Base-by-base conservation (phyloP, 2,329 filamentous ascomycete species). In the Raffaelea albimanens region DNA sequence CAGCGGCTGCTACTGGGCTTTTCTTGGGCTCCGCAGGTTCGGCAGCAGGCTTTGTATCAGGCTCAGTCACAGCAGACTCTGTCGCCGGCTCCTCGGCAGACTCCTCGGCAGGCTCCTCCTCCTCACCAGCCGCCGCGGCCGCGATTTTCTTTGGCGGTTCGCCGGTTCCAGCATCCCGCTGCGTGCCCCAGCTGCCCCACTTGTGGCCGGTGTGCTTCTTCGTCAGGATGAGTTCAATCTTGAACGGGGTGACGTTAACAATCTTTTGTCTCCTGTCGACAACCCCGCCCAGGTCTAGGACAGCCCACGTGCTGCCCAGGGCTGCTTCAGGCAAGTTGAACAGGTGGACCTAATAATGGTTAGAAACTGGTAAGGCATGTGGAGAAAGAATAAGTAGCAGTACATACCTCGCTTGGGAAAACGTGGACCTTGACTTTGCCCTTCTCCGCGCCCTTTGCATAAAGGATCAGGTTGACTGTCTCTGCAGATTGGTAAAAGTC, bases 401-500 rank as follows among this genome's bases (percentile, higher is more conserved):
- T 5, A 41, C 51, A 13, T 46, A 59, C 56, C 50, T 55, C 29
- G 0, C 44, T 49, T 19, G 53, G 40, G 20, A 25, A 14, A 5
- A 51, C 36, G n/a, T 40, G 21, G 8, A 52, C 36, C 7, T 25
- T 3, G 2, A 54, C 45, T 14, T 44, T 22, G 1, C 58, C 54
- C 47, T 60, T 63, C 44, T 60, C 58, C 2, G 55, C 53, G 16
- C 66, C 65, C 52, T 70, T 71, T 34, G 63, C 57, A 48, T 70
- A 70, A 4, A 70, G 51, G 14, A 63, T 60, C 14, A 67, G 53
- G 3, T 62, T 67, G 34, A 70, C 53, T 1, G 52, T 59, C 11
- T 56, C 55, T n/a, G 61, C 56, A 2, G 58, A 63, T 57, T 71
- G 68, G 52, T 70, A 71, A 52, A 65, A 69, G 47, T 65, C 66